Evolutionary conservation across 345 rosid species (phyloP).

Genomic region (Euclidium syriacum): DNA sequence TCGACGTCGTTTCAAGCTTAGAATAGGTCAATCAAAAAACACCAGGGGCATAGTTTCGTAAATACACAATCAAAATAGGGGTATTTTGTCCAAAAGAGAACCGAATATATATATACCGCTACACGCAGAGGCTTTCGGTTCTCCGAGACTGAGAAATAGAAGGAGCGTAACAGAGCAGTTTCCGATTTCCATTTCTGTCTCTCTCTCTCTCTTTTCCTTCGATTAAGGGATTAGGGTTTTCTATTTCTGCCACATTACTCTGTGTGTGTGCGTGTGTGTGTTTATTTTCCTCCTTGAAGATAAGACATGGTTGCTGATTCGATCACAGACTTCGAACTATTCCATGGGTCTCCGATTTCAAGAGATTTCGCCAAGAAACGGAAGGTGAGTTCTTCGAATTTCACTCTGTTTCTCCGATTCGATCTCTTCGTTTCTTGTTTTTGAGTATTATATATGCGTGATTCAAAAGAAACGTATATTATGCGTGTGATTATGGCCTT

Average conservation of each 20-base stretch:
- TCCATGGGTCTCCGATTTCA: conserved; percentile 22
- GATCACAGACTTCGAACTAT: conserved; percentile 20
- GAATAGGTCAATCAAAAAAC: neutral
- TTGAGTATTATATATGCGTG: neutral
- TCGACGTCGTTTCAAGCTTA: neutral
- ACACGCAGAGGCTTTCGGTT: conserved; percentile 10
- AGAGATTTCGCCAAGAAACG: conserved; percentile 31
- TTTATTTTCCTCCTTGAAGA: neutral
- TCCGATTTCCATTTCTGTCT: conserved; percentile 48
- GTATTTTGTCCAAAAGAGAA: neutral
- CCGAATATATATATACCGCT: neutral
- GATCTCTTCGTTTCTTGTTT: neutral
- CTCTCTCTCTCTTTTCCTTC: conserved; percentile 19
- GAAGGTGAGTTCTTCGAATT: conserved; percentile 18
- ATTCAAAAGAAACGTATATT: neutral
- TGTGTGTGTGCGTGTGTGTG: neutral
- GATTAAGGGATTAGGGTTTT: conserved; percentile 46
- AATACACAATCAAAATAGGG: neutral
- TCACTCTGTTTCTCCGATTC: neutral
- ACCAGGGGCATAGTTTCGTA: neutral
- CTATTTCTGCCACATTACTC: neutral
- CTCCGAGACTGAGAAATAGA: conserved; percentile 21
- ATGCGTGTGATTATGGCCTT: neutral
- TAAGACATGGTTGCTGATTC: conserved; percentile 38
- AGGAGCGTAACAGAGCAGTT: conserved; percentile 60